Conservation (phyloP, 2,329 filamentous ascomycete genomes). For the Talaromyces pinophilus region DNA sequence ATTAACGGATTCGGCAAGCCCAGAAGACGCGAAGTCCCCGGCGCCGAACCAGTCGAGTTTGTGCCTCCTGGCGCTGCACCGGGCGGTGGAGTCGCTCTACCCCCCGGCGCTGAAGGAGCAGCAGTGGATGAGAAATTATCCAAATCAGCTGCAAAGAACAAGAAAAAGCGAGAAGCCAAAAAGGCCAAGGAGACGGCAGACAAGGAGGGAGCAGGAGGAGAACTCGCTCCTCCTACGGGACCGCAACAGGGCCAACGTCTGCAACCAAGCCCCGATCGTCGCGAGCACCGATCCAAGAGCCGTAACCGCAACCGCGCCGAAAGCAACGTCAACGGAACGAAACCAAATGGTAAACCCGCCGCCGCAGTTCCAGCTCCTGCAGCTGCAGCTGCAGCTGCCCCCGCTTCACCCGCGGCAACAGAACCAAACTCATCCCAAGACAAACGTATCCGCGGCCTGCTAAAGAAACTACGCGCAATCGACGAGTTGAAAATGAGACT, state of each 20-base stretch:
- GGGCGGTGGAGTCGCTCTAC: slow-evolving; percentile 65
- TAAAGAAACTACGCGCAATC: slow-evolving; percentile 98
- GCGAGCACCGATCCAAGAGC: slow-evolving; percentile 21
- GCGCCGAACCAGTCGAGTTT: slow-evolving; percentile 70
- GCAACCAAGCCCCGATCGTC: slow-evolving; percentile 33
- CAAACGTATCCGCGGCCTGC: slow-evolving; percentile 88
- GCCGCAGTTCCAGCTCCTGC: slow-evolving; percentile 30
- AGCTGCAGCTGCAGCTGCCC: slow-evolving; percentile 20
- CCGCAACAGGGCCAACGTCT: slow-evolving; percentile 54
- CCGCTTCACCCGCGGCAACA: slow-evolving; percentile 28
- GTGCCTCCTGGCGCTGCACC: slow-evolving; percentile 69
- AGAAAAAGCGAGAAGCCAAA: slow-evolving; percentile 96
- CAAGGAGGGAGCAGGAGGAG: slow-evolving; percentile 55
- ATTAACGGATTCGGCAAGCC: slow-evolving; percentile 78
- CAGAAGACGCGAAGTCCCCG: slow-evolving; percentile 77
- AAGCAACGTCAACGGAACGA: slow-evolving; percentile 21
- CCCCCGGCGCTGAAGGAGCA: slow-evolving; percentile 60
- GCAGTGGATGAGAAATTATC: slow-evolving; percentile 68
- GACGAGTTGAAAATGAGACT: slow-evolving; percentile 97
- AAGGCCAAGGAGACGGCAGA: slow-evolving; percentile 80
- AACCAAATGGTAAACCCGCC: background rate
- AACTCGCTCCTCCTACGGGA: slow-evolving; percentile 60
- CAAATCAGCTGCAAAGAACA: slow-evolving; percentile 89
- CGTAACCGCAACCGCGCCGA: slow-evolving; percentile 25
- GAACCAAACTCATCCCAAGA: slow-evolving; percentile 58